phyloP scores from a whole-genome alignment of 176 grass and related monocot species.

The Aegilops bicornis region DNA sequence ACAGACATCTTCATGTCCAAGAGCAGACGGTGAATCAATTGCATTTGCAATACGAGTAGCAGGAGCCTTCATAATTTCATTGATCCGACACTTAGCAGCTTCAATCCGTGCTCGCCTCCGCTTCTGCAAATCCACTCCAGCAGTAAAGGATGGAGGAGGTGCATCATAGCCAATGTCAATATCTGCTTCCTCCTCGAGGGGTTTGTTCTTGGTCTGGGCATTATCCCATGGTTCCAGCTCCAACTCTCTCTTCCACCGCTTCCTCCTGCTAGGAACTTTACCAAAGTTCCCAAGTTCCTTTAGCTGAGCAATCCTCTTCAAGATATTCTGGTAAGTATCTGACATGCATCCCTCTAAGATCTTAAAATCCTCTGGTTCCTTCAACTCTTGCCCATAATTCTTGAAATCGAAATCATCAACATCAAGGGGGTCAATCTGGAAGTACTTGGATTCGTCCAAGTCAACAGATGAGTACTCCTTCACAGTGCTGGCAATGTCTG shows the following conservation, averaged over 20 bases:
- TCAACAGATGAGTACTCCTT: neutral
- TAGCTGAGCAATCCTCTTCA: slow-evolving; percentile 48
- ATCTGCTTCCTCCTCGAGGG: slow-evolving; percentile 44
- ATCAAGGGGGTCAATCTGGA: slow-evolving; percentile 4
- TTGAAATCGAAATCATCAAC: slow-evolving; percentile 18
- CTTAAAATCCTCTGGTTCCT: slow-evolving; percentile 34
- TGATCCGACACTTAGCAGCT: slow-evolving; percentile 73
- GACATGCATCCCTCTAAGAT: slow-evolving; percentile 51
- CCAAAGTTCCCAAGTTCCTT: slow-evolving; percentile 48
- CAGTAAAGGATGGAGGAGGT: slow-evolving; percentile 75
- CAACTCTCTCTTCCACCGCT: slow-evolving; percentile 27
- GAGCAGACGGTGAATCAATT: slow-evolving; percentile 18
- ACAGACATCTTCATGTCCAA: slow-evolving; percentile 24
- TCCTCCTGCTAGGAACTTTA: slow-evolving; percentile 50
- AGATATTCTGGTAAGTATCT: slow-evolving; percentile 69
- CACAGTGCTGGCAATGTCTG: slow-evolving; percentile 24
- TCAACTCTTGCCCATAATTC: slow-evolving; percentile 26
- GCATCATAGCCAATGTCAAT: slow-evolving; percentile 75
- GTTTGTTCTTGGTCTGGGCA: slow-evolving; percentile 48
- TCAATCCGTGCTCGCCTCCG: slow-evolving; percentile 62
- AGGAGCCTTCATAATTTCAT: slow-evolving; percentile 58
- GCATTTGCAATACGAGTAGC: neutral
- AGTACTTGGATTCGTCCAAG: slow-evolving; percentile 43
- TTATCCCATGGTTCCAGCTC: slow-evolving; percentile 45
- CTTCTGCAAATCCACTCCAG: slow-evolving; percentile 47